Evolutionary conservation across 106 monocot species (phyloP).

Genomic region (Phalaenopsis aphrodite): DNA sequence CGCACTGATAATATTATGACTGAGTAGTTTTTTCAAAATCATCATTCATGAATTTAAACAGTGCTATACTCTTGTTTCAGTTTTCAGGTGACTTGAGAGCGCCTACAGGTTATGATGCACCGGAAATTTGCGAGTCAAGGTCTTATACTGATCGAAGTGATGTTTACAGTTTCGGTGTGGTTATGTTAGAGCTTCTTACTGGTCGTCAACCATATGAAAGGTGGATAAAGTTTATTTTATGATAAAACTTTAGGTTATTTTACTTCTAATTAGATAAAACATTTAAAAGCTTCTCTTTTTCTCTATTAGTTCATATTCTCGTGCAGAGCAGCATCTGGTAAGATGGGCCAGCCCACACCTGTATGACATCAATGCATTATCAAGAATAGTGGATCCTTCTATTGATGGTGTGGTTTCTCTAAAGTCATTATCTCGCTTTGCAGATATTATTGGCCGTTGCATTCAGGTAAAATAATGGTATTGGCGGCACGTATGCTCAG

Average conservation of each 20-base stretch:
- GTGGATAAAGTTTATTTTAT: constrained; percentile 9
- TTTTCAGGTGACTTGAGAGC: constrained; percentile 23
- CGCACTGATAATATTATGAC: neutral
- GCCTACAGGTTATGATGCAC: constrained; percentile 49
- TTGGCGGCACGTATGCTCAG: neutral
- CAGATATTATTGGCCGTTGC: constrained; percentile 86
- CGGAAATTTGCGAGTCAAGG: constrained; percentile 41
- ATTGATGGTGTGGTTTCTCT: constrained; percentile 47
- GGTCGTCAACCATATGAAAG: constrained; percentile 52
- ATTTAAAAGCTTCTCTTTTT: neutral
- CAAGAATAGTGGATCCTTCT: constrained; percentile 73
- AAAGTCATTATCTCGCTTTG: constrained; percentile 75
- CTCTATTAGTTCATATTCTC: constrained; percentile 51
- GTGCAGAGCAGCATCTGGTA: constrained; percentile 62
- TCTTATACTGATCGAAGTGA: constrained; percentile 34
- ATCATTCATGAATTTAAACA: neutral
- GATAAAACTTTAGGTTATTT: neutral
- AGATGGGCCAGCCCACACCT: constrained; percentile 74
- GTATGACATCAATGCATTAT: constrained; percentile 72
- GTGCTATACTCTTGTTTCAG: constrained; percentile 18
- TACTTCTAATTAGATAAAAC: neutral
- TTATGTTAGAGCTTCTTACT: constrained; percentile 59
- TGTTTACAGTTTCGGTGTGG: constrained; percentile 65
- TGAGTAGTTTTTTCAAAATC: neutral
- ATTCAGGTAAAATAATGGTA: constrained; percentile 46